Evolutionary conservation across 257 asterid genomes (phyloP), one percentile per base, ranked within the genome.

Genomic region (Solanum pennellii): DNA sequence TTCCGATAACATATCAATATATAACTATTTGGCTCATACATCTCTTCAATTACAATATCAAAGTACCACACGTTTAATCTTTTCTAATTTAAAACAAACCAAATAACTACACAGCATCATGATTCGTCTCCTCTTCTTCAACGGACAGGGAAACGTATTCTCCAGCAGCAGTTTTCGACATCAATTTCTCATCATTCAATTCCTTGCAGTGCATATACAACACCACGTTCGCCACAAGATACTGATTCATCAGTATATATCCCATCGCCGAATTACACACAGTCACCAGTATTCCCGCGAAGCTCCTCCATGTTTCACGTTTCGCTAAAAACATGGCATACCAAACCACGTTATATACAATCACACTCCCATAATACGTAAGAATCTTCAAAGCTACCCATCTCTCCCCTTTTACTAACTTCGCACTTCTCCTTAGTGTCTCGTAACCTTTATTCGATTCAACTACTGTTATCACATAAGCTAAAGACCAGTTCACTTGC

Each of bases 331-430:
- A 9, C 41, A 39, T 5, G 11, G 39, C 0, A 65, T 10, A 88
- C 89, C 89, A 89, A 86, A 94, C 83, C 88, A 92, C 87, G 90
- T 88, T 68, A 93, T 88, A 3, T 90, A 88, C 88, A 84, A 91
- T 66, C 86, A 87, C 10, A 89, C 83, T 16, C 93, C 94, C 37
- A 88, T 93, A 21, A 87, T 73, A 5, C 31, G 33, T 5, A 21
- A 9, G 7, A 4, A 83, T 37, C 7, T 18, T 13, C 10, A 87
- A 14, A 4, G 84, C 42, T 47, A 83, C 9, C 7, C 27, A 27
- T 73, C 80, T 88, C 85, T 33, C 84, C 69, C 69, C 89, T 3
- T 83, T 41, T 25, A 87, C 49, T 18, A 87, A 52, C 31, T 83
- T 37, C 0, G 66, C 23, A 42, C 89, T 83, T 77, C 79, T 72